Evolutionary conservation across 1,139 yeast genomes (phyloP).

Genomic region (Candida sp.): DNA sequence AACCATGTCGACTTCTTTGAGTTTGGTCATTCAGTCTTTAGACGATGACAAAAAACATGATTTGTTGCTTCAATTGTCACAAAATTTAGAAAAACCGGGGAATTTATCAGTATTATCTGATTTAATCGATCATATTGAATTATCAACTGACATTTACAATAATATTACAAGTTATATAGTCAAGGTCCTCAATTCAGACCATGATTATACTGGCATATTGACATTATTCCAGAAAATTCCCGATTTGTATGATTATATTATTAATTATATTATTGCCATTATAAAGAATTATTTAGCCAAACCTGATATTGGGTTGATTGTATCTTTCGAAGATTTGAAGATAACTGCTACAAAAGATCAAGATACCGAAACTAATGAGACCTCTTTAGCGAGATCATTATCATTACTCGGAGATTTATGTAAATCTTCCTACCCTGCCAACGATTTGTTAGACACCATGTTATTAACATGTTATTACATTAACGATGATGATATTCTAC

Average conservation of each 20-base stretch:
- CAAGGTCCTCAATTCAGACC: conserved; percentile 6
- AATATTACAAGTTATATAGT: neutral
- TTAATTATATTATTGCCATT: conserved; percentile 10
- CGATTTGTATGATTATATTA: conserved; percentile 13
- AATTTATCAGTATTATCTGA: conserved; percentile 18
- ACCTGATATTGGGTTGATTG: conserved; percentile 1
- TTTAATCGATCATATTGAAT: conserved; percentile 5
- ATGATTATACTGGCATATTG: conserved; percentile 12
- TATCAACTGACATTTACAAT: neutral
- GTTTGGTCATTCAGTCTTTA: conserved; percentile 27
- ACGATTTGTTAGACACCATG: conserved; percentile 17
- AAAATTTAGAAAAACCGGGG: conserved; percentile 15
- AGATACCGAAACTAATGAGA: neutral
- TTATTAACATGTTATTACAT: conserved; percentile 28
- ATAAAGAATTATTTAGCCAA: conserved; percentile 4
- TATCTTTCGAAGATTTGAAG: neutral
- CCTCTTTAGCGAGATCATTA: conserved; percentile 4
- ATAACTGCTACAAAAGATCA: neutral
- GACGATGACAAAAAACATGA: conserved; percentile 21
- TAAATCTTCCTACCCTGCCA: conserved; percentile 1
- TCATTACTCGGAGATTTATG: conserved; percentile 12
- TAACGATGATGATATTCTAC: conserved; percentile 29
- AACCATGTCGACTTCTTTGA: conserved; percentile 14
- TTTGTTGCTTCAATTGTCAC: conserved; percentile 20
- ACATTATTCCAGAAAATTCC: conserved; percentile 16